Percentiles rank a stretch among this genome's conserved stretches.
phyloP scores from a whole-genome alignment of 192 early-diverging fungal species.

The Umbelopsis ramanniana region DNA sequence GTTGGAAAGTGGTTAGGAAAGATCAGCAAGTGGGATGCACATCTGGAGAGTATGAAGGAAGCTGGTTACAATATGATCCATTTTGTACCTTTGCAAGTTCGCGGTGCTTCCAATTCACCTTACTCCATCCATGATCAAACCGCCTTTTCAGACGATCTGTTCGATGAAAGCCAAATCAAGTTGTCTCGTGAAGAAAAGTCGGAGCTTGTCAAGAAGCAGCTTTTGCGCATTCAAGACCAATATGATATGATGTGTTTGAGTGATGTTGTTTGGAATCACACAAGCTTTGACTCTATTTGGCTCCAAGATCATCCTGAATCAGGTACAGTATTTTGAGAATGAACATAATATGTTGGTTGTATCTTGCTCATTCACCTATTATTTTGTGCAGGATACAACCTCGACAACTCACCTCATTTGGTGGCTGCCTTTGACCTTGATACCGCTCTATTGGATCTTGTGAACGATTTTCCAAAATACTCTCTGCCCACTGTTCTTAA shows the following conservation, averaged over 20 bases:
- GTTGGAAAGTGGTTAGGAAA: constrained; percentile 96
- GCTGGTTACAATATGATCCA: constrained; percentile 98
- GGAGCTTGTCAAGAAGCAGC: constrained; percentile 55
- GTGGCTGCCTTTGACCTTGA: constrained; percentile 93
- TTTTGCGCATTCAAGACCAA: constrained; percentile 63
- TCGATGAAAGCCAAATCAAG: constrained; percentile 57
- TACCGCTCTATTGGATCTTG: constrained; percentile 78
- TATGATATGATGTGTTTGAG: constrained; percentile 80
- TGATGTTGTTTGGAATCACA: constrained; percentile 99
- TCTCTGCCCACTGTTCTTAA: constrained; percentile 59
- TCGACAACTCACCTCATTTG: constrained; percentile 93
- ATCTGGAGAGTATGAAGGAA: constrained; percentile 71
- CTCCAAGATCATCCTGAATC: constrained; percentile 95
- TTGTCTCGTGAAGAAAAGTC: constrained; percentile 63
- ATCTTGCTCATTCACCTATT: constrained; percentile 19
- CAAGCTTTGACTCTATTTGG: constrained; percentile 92
- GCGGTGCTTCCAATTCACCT: constrained; percentile 95
- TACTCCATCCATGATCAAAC: constrained; percentile 97
- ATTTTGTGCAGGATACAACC: constrained; percentile 72
- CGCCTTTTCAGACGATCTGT: constrained; percentile 86
- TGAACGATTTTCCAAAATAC: constrained; percentile 56
- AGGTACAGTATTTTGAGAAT: constrained; percentile 44
- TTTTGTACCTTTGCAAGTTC: constrained; percentile 91
- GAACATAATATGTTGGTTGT: background rate
- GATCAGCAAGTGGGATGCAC: constrained; percentile 73